Base-by-base conservation (phyloP, 2,329 filamentous ascomycete species). In the Calonectria montana region DNA sequence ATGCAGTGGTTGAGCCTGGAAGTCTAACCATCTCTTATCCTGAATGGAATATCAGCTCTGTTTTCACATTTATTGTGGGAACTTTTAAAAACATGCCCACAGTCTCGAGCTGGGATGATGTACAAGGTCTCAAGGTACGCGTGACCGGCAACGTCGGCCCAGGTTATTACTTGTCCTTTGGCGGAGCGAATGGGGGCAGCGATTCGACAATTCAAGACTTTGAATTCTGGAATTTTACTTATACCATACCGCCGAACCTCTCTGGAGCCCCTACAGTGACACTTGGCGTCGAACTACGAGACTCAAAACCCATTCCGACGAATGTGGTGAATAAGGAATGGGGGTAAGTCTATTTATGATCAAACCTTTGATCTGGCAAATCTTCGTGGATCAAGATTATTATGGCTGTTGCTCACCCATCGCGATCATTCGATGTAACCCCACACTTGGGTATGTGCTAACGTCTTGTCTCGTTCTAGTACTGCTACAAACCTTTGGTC, bases 11-110 rank as follows among this genome's bases (percentile, higher is more conserved):
- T 0, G 29, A 25, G 0, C 69, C 76, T 0, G 65, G 70, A 0
- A 79, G 75, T 0, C 80, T 92, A 6, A 85, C 84, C 13, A 77
- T 92, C 2, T 85, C 86, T 0, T 92, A 92, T 73, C 90, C 90
- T 0, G 73, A 81, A 13, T 89, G 89, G 1, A 88, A 86, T 43
- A 76, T 82, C 0, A 81, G 80, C 4, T 89, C 87, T n/a, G 80
- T 85, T 13, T 91, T 91, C 77, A 86, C 84, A 1, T 84, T 91
- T 29, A 74, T 89, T 2, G 84, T 91, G 0, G 86, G 85, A 0
- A 87, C 87, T 2, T 87, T 88, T 7, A 73, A 73, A 18, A 79
- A 81, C 2, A 86, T 84, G 74, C 82, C 80, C 5, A 87, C 87
- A 31, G 80, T 91, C 0, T 50, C 76, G 0, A 79, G 81, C 2